Conservation (phyloP, 768 basidiomycete species). For the Termitomyces sp. region DNA sequence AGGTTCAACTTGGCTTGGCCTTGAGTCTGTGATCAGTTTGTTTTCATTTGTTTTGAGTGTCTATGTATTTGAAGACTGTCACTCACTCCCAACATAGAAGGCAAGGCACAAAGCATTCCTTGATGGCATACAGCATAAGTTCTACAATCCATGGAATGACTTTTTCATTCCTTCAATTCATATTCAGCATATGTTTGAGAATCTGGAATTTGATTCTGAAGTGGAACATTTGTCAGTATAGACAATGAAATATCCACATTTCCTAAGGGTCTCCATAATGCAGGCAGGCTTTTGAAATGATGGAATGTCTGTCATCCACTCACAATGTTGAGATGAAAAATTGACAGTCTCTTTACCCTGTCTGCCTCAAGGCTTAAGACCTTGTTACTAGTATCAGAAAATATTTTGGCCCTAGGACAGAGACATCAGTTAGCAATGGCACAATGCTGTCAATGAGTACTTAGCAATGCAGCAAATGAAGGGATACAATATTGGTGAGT, state of each 20-base stretch:
- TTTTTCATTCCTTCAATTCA: background rate
- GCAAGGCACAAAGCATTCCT: background rate
- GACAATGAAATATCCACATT: background rate
- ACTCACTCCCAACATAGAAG: background rate
- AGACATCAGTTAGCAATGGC: background rate
- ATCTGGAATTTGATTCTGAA: background rate
- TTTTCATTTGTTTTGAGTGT: background rate
- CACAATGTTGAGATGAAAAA: background rate
- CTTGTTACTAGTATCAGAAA: background rate
- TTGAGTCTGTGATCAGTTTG: background rate
- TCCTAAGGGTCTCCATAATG: background rate
- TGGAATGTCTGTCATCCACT: background rate
- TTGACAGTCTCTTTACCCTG: background rate
- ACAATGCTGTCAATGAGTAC: too few relatives aligned
- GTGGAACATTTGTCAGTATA: background rate
- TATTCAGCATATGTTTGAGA: background rate
- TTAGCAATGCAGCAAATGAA: background rate
- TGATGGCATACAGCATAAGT: background rate
- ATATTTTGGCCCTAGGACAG: background rate
- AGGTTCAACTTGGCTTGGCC: too few relatives aligned
- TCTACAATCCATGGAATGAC: background rate
- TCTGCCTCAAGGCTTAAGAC: background rate
- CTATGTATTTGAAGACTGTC: background rate
- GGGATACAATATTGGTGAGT: background rate
- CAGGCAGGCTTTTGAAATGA: background rate